Evolutionary conservation across 805 yeast genomes (phyloP).

Genomic region (Yarrowia sp.): DNA sequence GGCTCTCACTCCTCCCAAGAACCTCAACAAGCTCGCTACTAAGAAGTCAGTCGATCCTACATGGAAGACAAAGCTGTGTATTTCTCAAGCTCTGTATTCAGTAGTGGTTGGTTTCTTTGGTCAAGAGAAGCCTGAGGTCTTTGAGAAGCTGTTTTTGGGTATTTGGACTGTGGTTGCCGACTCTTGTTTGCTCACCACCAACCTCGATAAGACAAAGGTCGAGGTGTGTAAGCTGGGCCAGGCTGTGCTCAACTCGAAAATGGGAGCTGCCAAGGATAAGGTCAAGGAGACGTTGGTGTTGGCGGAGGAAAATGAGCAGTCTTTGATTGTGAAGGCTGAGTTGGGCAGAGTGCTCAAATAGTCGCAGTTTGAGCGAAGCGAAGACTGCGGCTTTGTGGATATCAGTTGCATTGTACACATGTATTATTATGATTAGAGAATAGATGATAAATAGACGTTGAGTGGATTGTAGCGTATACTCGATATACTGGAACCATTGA

Average conservation of each 20-base stretch:
- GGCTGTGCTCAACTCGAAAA: constrained; percentile 17
- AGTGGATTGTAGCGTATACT: no score
- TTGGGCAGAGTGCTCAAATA: neutral
- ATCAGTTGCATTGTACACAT: neutral
- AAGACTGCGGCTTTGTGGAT: no score
- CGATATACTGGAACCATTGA: no score
- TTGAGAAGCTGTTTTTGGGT: neutral
- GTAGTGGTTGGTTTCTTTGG: constrained; percentile 17
- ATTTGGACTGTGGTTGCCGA: constrained; percentile 6
- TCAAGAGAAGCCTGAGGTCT: neutral
- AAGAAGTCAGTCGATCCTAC: constrained; percentile 11
- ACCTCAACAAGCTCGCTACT: constrained; percentile 13
- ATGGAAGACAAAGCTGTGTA: constrained; percentile 13
- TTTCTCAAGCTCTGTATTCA: constrained; percentile 1
- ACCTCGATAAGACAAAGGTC: constrained; percentile 17
- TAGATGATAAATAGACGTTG: neutral
- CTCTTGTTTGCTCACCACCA: neutral
- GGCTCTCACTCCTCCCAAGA: constrained; percentile 5
- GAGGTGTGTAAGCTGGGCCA: constrained; percentile 19
- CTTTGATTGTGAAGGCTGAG: constrained; percentile 22
- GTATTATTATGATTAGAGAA: neutral
- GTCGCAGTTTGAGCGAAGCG: no score
- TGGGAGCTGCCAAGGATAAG: constrained; percentile 9
- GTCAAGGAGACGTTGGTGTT: neutral
- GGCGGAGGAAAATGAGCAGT: constrained; percentile 20